Conservation (phyloP, 805 yeast species). For the Ogataea paraovalis region DNA sequence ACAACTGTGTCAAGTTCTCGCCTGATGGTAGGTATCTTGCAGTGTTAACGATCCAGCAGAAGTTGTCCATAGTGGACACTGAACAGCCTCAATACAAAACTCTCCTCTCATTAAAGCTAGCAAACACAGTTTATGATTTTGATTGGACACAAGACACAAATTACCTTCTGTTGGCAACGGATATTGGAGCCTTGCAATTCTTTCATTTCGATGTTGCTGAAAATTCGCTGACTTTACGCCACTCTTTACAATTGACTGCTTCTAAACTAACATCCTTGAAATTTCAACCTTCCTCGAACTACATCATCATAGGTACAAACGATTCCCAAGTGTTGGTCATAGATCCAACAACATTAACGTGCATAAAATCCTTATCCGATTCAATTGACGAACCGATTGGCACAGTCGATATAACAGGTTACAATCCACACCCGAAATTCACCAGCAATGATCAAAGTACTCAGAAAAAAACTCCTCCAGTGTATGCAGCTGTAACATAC, state of each 20-base stretch:
- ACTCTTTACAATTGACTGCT: constrained; percentile 31
- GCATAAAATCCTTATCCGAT: constrained; percentile 29
- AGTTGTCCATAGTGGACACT: constrained; percentile 28
- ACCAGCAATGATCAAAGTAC: background rate
- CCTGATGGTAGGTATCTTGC: constrained; percentile 37
- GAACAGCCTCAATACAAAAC: constrained; percentile 24
- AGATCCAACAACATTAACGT: constrained; percentile 33
- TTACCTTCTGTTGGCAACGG: constrained; percentile 34
- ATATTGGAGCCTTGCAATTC: constrained; percentile 36
- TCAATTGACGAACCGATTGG: constrained; percentile 40
- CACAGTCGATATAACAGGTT: constrained; percentile 29
- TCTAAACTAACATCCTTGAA: constrained; percentile 35
- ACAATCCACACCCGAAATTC: constrained; percentile 8
- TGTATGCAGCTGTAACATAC: constrained; percentile 36
- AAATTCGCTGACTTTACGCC: constrained; percentile 5
- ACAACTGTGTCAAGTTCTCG: constrained; percentile 32
- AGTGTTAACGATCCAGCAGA: constrained; percentile 34
- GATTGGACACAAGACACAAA: constrained; percentile 32
- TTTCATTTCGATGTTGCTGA: constrained; percentile 11
- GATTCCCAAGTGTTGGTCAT: constrained; percentile 46
- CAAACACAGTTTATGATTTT: constrained; percentile 34
- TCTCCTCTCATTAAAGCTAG: constrained; percentile 20
- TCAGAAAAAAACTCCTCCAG: constrained; percentile 30
- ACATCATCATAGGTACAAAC: constrained; percentile 39
- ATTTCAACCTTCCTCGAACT: constrained; percentile 37